Percentiles rank a stretch among this genome's conserved stretches.
Conservation (phyloP, 371 early-diverging fungal species). For the Mortierella sp. region DNA sequence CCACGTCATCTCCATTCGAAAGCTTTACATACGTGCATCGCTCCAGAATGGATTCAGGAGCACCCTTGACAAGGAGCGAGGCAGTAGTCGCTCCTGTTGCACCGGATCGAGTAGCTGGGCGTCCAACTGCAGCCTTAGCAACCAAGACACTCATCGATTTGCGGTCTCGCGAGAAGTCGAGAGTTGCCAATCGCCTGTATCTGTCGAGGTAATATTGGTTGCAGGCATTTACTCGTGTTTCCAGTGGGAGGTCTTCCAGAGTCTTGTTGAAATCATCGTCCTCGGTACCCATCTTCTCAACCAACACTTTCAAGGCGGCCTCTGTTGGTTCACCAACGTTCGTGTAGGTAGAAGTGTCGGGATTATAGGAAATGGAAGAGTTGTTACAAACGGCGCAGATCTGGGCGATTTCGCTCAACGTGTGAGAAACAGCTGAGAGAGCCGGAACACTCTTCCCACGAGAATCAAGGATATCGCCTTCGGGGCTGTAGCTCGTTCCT, state of each 20-base stretch:
- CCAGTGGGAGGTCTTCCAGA: constrained; percentile 54
- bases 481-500: constrained; percentile 86
- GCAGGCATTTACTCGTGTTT: constrained; percentile 61
- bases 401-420: constrained; percentile 74
- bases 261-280: constrained; percentile 68
- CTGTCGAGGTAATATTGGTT: constrained; percentile 16
- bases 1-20: constrained; percentile 49
- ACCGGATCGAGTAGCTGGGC: constrained; percentile 27
- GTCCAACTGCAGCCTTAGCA: constrained; percentile 23
- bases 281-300: constrained; percentile 88
- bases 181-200: constrained; percentile 57
- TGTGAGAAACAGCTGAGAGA: constrained; percentile 59
- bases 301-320: constrained; percentile 91
- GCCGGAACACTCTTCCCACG: constrained; percentile 56
- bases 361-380: constrained; percentile 82
- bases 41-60: constrained; percentile 91
- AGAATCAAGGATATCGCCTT: constrained; percentile 66
- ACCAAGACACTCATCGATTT: constrained; percentile 95
- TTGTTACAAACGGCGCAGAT: constrained; percentile 93
- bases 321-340: constrained; percentile 97
- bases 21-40: constrained; percentile 79
- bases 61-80: constrained; percentile 85
- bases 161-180: constrained; percentile 94
- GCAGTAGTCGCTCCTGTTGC: constrained; percentile 41
- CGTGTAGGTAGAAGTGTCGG: constrained; percentile 58